A percentile compares a stretch with the other conserved stretches of the same genome.
Evolutionary conservation across 2,329 filamentous ascomycete genomes (phyloP).

Genomic region (Xylaria sp.): DNA sequence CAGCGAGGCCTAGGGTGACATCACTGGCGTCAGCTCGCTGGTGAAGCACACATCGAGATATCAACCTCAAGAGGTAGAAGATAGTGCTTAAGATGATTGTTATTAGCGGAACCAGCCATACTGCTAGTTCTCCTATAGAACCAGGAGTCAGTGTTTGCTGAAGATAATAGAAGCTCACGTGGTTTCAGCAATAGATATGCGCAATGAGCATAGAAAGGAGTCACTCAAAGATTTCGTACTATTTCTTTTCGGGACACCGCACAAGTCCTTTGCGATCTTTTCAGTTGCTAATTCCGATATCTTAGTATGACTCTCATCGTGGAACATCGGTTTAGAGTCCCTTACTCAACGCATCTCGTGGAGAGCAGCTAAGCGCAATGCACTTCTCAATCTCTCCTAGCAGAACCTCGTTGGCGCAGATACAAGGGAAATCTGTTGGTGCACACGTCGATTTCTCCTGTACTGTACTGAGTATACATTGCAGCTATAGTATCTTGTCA

Average conservation of each 20-base stretch:
- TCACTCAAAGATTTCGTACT: slow-evolving; percentile 13
- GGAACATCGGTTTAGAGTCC: neutral
- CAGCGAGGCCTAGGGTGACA: slow-evolving; percentile 24
- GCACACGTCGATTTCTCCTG: slow-evolving; percentile 21
- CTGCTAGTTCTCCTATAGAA: slow-evolving; percentile 2
- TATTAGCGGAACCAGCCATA: slow-evolving; percentile 29
- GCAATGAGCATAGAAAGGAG: neutral
- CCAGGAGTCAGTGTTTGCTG: slow-evolving; percentile 11
- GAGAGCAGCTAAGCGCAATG: slow-evolving; percentile 16
- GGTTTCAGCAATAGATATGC: neutral
- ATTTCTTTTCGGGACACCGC: slow-evolving; percentile 18
- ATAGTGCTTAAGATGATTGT: slow-evolving; percentile 24
- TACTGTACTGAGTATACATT: slow-evolving; percentile 24
- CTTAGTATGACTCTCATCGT: slow-evolving; percentile 8
- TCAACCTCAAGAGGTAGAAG: slow-evolving; percentile 23
- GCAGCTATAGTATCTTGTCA: slow-evolving; percentile 19
- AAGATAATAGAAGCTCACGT: neutral
- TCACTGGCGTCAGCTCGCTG: slow-evolving; percentile 27
- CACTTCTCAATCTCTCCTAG: slow-evolving; percentile 26
- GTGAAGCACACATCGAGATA: slow-evolving; percentile 25
- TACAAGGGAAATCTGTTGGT: slow-evolving; percentile 29
- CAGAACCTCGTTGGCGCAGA: slow-evolving; percentile 25
- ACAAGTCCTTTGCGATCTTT: slow-evolving; percentile 24
- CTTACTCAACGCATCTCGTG: slow-evolving; percentile 34
- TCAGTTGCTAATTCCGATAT: slow-evolving; percentile 21